These are phyloP conservation scores for Wickerhamomyces queroliae DNA, from an alignment of 805 yeast genomes.

Conservation along the genomic window DNA sequence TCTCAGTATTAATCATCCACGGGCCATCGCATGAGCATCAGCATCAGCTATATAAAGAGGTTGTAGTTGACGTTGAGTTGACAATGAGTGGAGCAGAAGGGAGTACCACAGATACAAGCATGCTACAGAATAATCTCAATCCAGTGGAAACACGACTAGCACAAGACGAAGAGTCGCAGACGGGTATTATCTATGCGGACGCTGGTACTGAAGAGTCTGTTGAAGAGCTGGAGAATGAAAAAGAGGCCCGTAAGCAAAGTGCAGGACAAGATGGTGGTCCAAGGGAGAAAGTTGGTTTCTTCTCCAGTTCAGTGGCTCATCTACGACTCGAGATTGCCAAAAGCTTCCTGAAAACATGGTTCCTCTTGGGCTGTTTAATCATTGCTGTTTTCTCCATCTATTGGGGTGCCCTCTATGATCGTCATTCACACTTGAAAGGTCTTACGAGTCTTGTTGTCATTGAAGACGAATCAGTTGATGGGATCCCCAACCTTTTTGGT, in stretches of 20 bases:
- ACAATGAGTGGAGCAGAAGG: no score
- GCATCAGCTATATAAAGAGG: no score
- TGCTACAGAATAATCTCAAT: no score
- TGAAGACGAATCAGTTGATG: slow-evolving; percentile 30
- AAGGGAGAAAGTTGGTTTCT: slow-evolving; percentile 11
- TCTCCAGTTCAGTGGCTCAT: slow-evolving; percentile 7
- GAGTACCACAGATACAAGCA: no score
- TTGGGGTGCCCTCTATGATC: slow-evolving; percentile 32
- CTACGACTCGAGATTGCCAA: slow-evolving; percentile 9
- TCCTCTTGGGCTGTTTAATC: slow-evolving; percentile 29
- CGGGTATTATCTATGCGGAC: no score
- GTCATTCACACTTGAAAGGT: slow-evolving; percentile 17
- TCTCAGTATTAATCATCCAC: no score
- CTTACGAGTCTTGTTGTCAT: slow-evolving; percentile 27
- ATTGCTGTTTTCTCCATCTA: slow-evolving; percentile 29
- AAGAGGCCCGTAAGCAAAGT: neutral
- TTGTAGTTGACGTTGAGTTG: no score
- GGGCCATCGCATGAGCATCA: no score
- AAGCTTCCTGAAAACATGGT: slow-evolving; percentile 10
- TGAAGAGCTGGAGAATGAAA: no score
- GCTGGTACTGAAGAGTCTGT: no score
- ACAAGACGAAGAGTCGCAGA: no score
- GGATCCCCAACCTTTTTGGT: slow-evolving; percentile 19
- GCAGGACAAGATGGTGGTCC: slow-evolving; percentile 2
- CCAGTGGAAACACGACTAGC: no score